These are phyloP conservation scores for Trichoderma gamsii DNA, from an alignment of 495 filamentous ascomycete genomes.

Conservation along the genomic window DNA sequence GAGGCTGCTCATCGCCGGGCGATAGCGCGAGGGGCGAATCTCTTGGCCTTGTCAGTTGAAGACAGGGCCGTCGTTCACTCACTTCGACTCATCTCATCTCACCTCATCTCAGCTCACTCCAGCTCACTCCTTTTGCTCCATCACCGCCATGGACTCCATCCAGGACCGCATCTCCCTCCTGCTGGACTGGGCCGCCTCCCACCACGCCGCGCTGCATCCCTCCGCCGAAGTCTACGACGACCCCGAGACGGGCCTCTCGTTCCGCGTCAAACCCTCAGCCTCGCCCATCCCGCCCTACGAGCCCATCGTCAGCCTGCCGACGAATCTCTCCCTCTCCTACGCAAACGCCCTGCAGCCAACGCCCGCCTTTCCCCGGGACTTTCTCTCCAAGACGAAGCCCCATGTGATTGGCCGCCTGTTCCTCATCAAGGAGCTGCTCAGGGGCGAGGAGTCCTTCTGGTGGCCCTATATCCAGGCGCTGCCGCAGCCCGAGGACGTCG, in stretches of 20 bases:
- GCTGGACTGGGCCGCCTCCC: slow-evolving; percentile 30
- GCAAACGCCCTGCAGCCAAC: slow-evolving; percentile 33
- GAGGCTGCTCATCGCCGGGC: too few species aligned
- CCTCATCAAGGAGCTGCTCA: slow-evolving; percentile 42
- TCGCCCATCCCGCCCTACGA: slow-evolving; percentile 24
- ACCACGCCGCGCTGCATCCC: slow-evolving; percentile 36
- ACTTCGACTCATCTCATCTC: slow-evolving; percentile 9
- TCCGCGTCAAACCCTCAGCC: slow-evolving; percentile 31
- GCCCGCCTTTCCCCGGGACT: slow-evolving; percentile 30
- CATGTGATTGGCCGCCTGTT: slow-evolving; percentile 45
- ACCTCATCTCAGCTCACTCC: neutral
- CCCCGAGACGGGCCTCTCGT: slow-evolving; percentile 34
- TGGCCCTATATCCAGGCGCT: slow-evolving; percentile 45
- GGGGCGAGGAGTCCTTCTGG: slow-evolving; percentile 43
- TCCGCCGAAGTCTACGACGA: slow-evolving; percentile 41
- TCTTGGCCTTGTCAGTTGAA: neutral
- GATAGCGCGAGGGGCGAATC: neutral
- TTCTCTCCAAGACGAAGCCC: slow-evolving; percentile 34
- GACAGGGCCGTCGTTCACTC: neutral
- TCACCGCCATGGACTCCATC: neutral
- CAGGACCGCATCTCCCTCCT: slow-evolving; percentile 20
- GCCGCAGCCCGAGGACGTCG: slow-evolving; percentile 41
- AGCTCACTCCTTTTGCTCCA: neutral
- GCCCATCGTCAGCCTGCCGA: slow-evolving; percentile 33
- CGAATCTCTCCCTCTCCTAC: slow-evolving; percentile 38